Evolutionary conservation across 164 flowering plant species (phyloP).

Genomic region (Umbellularia californica): DNA sequence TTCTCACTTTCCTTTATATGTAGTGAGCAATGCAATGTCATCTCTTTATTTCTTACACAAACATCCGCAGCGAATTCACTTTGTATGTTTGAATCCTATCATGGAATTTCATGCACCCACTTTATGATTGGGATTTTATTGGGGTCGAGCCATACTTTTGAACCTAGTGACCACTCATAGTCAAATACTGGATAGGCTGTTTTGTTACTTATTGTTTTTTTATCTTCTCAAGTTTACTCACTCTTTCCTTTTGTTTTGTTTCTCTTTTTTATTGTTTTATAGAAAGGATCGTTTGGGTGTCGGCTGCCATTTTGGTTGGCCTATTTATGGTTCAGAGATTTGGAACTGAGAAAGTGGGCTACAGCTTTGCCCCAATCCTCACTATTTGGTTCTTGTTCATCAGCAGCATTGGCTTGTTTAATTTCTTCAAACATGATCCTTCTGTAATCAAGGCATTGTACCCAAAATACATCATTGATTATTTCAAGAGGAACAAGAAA

Average conservation of each 20-base stretch:
- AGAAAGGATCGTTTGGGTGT: constrained; percentile 44
- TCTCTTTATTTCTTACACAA: no score
- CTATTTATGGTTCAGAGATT: constrained; percentile 54
- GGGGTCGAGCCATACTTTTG: no score
- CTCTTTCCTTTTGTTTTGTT: neutral
- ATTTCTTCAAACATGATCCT: constrained; percentile 49
- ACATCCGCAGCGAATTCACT: no score
- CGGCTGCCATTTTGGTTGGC: constrained; percentile 37
- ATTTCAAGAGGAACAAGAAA: constrained; percentile 51
- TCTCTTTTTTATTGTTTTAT: neutral
- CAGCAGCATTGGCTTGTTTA: constrained; percentile 47
- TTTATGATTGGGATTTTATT: no score
- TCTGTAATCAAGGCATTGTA: constrained; percentile 49
- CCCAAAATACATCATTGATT: constrained; percentile 49
- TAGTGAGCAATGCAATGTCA: no score
- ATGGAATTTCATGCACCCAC: no score
- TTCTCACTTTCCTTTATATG: no score
- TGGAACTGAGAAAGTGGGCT: constrained; percentile 78
- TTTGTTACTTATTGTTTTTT: neutral
- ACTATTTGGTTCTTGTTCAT: constrained; percentile 52
- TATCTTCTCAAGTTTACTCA: neutral
- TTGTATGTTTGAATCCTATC: no score
- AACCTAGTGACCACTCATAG: no score
- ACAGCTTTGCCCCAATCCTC: constrained; percentile 61
- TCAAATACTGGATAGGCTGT: no score